Percentiles rank a stretch among this genome's conserved stretches.
These are phyloP conservation scores for Cryoendolithus antarcticus DNA, from an alignment of 2,329 filamentous ascomycete genomes.

Conservation along the genomic window DNA sequence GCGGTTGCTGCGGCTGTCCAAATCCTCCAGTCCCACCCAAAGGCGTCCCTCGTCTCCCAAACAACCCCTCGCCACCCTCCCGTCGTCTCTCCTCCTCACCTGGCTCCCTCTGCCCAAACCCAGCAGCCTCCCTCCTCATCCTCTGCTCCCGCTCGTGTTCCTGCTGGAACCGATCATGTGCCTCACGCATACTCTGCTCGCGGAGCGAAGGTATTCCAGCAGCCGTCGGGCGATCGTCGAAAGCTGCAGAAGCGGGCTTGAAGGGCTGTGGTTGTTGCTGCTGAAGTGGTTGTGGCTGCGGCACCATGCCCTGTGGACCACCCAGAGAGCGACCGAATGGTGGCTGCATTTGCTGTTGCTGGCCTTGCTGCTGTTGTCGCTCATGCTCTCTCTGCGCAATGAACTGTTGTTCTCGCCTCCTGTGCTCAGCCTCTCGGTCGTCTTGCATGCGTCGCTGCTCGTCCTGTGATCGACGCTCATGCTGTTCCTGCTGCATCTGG, in stretches of 20 bases:
- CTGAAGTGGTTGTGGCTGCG: neutral
- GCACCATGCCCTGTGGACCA: no score
- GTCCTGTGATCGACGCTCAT: constrained; percentile 3
- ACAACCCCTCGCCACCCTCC: constrained; percentile 1
- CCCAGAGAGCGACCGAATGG: neutral
- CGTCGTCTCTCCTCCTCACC: constrained; percentile 9
- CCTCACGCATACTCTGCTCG: constrained; percentile 14
- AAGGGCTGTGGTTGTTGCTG: neutral
- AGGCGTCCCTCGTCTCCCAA: no score
- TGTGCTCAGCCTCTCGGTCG: constrained; percentile 7
- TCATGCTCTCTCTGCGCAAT: constrained; percentile 5
- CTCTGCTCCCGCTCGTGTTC: constrained; percentile 9
- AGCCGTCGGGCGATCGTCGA: constrained; percentile 2
- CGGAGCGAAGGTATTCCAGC: constrained; percentile 7
- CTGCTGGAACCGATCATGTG: constrained; percentile 10
- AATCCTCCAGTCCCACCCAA: no score
- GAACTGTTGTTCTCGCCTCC: constrained; percentile 6
- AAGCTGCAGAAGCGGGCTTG: neutral
- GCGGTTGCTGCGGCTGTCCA: no score
- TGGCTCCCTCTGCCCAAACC: constrained; percentile 6
- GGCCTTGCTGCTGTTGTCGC: constrained; percentile 4
- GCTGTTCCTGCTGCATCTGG: constrained; percentile 5
- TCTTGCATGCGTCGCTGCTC: constrained; percentile 7
- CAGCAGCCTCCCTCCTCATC: constrained; percentile 1
- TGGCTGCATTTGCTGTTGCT: constrained; percentile 3